Conservation (phyloP, 2,329 filamentous ascomycete genomes). For the Penicillium decumbens region DNA sequence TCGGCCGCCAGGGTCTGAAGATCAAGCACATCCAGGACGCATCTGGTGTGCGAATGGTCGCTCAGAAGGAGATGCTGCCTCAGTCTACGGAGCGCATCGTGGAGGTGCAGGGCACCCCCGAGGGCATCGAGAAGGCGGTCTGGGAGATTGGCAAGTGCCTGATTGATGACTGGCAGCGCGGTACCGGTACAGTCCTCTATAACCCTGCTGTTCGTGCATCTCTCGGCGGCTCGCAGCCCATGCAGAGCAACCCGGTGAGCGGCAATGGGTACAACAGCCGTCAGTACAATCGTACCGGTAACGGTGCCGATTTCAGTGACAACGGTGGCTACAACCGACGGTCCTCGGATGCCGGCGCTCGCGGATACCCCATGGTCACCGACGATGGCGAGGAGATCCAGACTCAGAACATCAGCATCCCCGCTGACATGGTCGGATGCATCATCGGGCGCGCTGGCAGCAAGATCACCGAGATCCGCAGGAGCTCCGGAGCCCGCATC, state of each 20-base stretch:
- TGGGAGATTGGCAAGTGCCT: slow-evolving; percentile 99
- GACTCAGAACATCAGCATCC: slow-evolving; percentile 99
- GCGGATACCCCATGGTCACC: slow-evolving; percentile 80
- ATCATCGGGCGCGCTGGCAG: slow-evolving; percentile 92
- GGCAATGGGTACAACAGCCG: slow-evolving; percentile 56
- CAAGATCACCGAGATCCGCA: slow-evolving; percentile 99
- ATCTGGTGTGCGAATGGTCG: slow-evolving; percentile 96
- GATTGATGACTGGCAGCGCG: slow-evolving; percentile 95
- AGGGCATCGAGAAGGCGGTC: slow-evolving; percentile 89
- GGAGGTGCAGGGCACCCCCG: slow-evolving; percentile 89
- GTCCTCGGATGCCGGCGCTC: slow-evolving; percentile 72
- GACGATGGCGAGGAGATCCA: slow-evolving; percentile 97
- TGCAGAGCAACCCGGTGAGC: slow-evolving; percentile 49
- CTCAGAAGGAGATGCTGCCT: slow-evolving; percentile 98
- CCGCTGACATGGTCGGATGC: slow-evolving; percentile 98
- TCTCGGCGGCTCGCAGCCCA: slow-evolving; percentile 50
- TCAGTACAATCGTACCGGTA: slow-evolving; percentile 85
- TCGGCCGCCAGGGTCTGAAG: slow-evolving; percentile 91
- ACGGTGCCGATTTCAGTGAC: slow-evolving; percentile 96
- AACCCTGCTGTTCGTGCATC: slow-evolving; percentile 91
- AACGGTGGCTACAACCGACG: slow-evolving; percentile 70
- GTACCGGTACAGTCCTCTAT: slow-evolving; percentile 94
- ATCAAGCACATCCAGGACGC: slow-evolving; percentile 99
- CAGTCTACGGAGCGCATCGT: slow-evolving; percentile 98
- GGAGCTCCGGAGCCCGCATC: slow-evolving; percentile 92